A percentile compares a stretch with the other conserved stretches of the same genome.
Conservation (phyloP, 2,329 filamentous ascomycete genomes). For the Fusarium poae region DNA sequence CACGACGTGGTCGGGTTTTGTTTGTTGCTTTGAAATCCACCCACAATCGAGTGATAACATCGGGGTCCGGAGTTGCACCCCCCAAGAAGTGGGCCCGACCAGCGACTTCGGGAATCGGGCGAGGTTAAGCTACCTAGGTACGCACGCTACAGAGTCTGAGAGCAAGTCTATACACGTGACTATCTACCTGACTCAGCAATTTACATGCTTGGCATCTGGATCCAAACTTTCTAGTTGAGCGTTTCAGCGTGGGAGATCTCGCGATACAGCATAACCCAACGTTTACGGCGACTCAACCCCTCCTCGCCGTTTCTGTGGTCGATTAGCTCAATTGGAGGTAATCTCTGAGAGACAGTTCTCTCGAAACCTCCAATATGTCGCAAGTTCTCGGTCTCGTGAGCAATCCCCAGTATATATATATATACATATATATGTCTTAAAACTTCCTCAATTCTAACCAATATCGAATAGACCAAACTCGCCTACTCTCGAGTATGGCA, state of each 20-base stretch:
- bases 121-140: too few relatives aligned
- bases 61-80: constrained; percentile 37
- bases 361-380: constrained; percentile 70
- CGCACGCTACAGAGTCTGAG: constrained; percentile 2
- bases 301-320: constrained; percentile 25
- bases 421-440: constrained; percentile 21
- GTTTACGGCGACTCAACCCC: constrained; percentile 33
- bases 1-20: constrained; percentile 32
- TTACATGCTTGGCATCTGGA: constrained; percentile 40
- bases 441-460: constrained; percentile 29
- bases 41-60: constrained; percentile 44
- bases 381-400: constrained; percentile 81
- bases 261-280: constrained; percentile 40
- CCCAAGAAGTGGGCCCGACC: constrained; percentile 19
- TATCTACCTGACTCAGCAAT: constrained; percentile 45
- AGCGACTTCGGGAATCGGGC: constrained; percentile 42
- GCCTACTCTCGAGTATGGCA: constrained; percentile 98
- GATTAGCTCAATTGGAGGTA: constrained; percentile 24
- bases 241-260: constrained; percentile 31
- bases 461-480: constrained; percentile 79
- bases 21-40: constrained; percentile 54
- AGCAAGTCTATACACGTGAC: constrained; percentile 37
- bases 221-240: constrained; percentile 47
- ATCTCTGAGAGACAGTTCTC: constrained; percentile 40
- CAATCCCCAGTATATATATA: constrained; percentile 10